Evolutionary conservation across 2,329 filamentous ascomycete genomes (phyloP), one percentile per base, ranked within the genome.

Genomic region (Phyllachora maydis): DNA sequence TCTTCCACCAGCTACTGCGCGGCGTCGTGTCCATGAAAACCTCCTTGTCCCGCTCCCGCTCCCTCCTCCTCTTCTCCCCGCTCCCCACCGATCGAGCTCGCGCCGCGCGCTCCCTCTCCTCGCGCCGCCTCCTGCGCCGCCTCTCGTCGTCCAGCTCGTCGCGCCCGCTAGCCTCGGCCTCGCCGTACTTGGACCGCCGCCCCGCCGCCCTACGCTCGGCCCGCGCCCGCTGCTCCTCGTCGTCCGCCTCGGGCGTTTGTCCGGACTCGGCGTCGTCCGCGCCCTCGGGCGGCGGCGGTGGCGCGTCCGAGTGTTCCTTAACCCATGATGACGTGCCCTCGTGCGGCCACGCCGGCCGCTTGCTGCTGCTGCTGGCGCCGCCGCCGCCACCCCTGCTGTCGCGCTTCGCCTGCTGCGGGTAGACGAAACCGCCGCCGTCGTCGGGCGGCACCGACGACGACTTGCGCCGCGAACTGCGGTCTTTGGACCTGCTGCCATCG

Each of bases 261-360:
- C n/a, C n/a, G 11, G 34, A 32, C 11, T 39, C 38, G 10, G 43
- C 46, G 21, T 35, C 34, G 18, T 49, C 47, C 0, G 54, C 52
- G 1, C 18, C 18, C 16, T 17, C 16, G 16, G 16, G 6, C 4
- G 61, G 63, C 2, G 65, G 65, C 3, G 65, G 63, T 2, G 62
- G 62, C 3, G 64, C 65, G 33, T 69, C 66, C 3, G 59, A 63
- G 33, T 68, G 58, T 8, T 71, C 65, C 41, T 69, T 69, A 4
- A 71, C 65, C 67, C 67, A 72, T 0, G 64, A 70, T 6, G 61
- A 65, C 0, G 65, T 71, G 14, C 66, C 65, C 5, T 60, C 68
- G 37, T 69, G 61, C 11, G 66, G 65, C 66, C 66, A 71, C 7
- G 33, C 31, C 18, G 17, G 40, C 29, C 28, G 35, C 31, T 26